Conservation (phyloP, 441 rosid species). For the Kokia cookei region DNA sequence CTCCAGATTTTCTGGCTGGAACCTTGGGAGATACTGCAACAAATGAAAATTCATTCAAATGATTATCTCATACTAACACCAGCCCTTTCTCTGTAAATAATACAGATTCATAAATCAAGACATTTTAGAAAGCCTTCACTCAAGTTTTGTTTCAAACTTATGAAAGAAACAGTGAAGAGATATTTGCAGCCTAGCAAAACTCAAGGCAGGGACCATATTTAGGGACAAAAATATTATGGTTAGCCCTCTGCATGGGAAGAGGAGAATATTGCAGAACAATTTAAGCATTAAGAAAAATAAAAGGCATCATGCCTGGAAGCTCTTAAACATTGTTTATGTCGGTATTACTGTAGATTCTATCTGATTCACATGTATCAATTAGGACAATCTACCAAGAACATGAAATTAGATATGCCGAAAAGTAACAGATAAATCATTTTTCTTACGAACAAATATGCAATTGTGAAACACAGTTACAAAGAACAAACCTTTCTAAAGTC, state of each 20-base stretch:
- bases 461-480: not conserved
- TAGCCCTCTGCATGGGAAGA: not conserved
- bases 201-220: not conserved
- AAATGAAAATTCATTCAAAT: not conserved
- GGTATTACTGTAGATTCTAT: not conserved
- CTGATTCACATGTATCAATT: not conserved
- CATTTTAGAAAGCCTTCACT: not conserved
- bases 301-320: not conserved
- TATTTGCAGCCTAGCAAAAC: not conserved
- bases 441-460: not conserved
- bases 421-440: not conserved
- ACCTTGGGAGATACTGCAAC: not conserved
- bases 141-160: not conserved
- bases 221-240: not conserved
- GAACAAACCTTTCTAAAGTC: not conserved
- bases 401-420: not conserved
- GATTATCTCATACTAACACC: not conserved
- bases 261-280: not conserved
- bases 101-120: not conserved
- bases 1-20: conserved; percentile 11
- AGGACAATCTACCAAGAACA: not conserved
- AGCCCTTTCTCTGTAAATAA: not conserved
- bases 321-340: not conserved
- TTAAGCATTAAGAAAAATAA: not conserved
- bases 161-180: not conserved